Conservation (phyloP, 805 yeast genomes). For the Starmerella stigmatis region DNA sequence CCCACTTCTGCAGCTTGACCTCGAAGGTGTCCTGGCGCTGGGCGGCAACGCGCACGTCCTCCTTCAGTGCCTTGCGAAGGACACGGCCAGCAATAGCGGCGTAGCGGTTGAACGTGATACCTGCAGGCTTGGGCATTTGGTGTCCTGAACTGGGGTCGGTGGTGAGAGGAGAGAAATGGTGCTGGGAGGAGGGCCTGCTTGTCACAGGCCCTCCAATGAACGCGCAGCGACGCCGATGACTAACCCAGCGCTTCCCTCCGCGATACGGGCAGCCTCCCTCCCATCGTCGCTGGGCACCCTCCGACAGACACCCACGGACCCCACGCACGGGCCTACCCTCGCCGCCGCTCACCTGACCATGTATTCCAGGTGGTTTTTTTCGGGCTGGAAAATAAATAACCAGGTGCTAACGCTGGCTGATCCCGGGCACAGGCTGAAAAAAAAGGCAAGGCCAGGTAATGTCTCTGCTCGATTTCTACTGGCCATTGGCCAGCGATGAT, state of each 20-base stretch:
- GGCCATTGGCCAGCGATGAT: constrained; percentile 63
- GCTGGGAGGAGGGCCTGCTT: background rate
- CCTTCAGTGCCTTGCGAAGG: constrained; percentile 77
- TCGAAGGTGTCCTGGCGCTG: constrained; percentile 63
- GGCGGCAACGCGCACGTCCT: constrained; percentile 65
- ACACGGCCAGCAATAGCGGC: constrained; percentile 83
- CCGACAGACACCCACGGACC: too few relatives aligned
- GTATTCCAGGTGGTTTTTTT: too few relatives aligned
- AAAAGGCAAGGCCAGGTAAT: constrained; percentile 7
- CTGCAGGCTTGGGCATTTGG: constrained; percentile 26
- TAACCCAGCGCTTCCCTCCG: background rate
- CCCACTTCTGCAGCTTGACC: constrained; percentile 58
- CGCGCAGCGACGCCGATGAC: background rate
- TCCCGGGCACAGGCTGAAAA: too few relatives aligned
- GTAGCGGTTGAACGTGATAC: constrained; percentile 65
- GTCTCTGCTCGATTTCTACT: constrained; percentile 51
- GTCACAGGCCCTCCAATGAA: constrained; percentile 1
- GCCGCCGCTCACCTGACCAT: too few relatives aligned
- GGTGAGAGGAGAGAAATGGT: background rate
- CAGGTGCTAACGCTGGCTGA: too few relatives aligned
- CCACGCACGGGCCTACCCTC: too few relatives aligned
- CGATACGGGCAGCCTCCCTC: background rate
- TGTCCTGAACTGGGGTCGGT: background rate
- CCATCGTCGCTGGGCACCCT: too few relatives aligned
- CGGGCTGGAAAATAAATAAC: too few relatives aligned